These are phyloP conservation scores for Haematococcus sp. DNA, from an alignment of 139 green algal genomes.

Conservation along the genomic window DNA sequence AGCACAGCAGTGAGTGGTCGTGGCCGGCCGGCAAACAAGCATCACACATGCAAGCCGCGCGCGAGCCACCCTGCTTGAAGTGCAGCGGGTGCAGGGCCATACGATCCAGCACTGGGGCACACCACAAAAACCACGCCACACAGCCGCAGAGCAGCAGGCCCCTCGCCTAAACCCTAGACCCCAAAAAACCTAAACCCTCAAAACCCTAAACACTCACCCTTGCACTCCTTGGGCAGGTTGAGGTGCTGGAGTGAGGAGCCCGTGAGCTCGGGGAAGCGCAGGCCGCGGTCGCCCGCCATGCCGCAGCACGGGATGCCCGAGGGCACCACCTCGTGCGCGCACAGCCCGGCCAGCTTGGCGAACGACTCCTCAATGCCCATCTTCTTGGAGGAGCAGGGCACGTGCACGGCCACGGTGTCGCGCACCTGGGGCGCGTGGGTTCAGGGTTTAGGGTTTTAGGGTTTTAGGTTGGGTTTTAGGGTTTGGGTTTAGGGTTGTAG, in stretches of 20 bases:
- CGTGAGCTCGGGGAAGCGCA: constrained; percentile 94
- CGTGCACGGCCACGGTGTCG: constrained; percentile 87
- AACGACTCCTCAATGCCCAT: constrained; percentile 92
- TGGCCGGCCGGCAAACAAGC: neutral
- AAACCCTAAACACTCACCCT: constrained; percentile 13
- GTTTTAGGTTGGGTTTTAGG: too few species aligned
- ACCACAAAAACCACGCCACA: neutral
- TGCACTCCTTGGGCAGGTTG: constrained; percentile 59
- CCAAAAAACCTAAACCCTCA: too few species aligned
- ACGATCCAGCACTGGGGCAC: too few species aligned
- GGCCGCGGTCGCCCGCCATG: constrained; percentile 94
- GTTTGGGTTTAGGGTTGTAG: too few species aligned
- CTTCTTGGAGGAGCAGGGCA: constrained; percentile 98
- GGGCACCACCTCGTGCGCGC: constrained; percentile 73
- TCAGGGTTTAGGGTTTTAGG: neutral
- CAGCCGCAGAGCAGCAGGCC: neutral
- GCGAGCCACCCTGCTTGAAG: too few species aligned
- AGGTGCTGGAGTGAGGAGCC: constrained; percentile 75
- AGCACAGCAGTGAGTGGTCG: neutral
- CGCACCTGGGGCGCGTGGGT: constrained; percentile 39
- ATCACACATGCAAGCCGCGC: too few species aligned
- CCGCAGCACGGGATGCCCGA: constrained; percentile 92
- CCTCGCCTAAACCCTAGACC: too few species aligned
- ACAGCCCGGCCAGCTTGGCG: constrained; percentile 80
- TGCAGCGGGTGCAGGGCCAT: too few species aligned